Conservation (phyloP, 257 asterid species). For the Oldenlandia corymbosa region DNA sequence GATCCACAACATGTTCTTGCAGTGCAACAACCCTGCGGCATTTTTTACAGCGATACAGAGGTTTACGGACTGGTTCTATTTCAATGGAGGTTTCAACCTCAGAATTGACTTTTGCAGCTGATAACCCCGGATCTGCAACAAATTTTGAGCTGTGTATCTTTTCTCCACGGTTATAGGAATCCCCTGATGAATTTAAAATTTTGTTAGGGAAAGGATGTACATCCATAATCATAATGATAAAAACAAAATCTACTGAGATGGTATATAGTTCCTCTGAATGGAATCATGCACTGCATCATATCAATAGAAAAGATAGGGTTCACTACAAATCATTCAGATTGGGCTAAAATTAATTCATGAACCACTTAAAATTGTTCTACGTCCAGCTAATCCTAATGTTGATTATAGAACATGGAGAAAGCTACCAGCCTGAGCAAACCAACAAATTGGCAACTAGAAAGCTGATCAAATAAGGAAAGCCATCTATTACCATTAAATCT, state of each 20-base stretch:
- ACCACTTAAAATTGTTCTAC: neutral
- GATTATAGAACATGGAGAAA: neutral
- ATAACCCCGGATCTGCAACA: slow-evolving; percentile 79
- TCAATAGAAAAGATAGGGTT: neutral
- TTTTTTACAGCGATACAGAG: slow-evolving; percentile 84
- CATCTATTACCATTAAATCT: neutral
- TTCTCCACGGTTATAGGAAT: slow-evolving; percentile 88
- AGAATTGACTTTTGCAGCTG: slow-evolving; percentile 35
- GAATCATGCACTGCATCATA: neutral
- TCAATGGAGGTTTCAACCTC: slow-evolving; percentile 32
- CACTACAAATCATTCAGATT: neutral
- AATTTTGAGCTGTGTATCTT: slow-evolving; percentile 67
- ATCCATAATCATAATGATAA: neutral
- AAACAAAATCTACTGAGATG: neutral
- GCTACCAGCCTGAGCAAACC: neutral
- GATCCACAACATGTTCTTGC: slow-evolving; percentile 71
- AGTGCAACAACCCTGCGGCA: slow-evolving; percentile 84
- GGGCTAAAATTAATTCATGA: neutral
- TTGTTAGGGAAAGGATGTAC: neutral
- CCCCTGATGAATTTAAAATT: slow-evolving; percentile 39
- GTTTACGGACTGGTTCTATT: slow-evolving; percentile 33
- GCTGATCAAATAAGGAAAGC: neutral
- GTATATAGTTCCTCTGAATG: neutral
- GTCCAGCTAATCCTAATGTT: neutral
- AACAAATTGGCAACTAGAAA: neutral